Percentiles rank a stretch among this genome's conserved stretches.
Evolutionary conservation across 1,284 basidiomycete genomes (phyloP).

Genomic region (Flammula alnicola): DNA sequence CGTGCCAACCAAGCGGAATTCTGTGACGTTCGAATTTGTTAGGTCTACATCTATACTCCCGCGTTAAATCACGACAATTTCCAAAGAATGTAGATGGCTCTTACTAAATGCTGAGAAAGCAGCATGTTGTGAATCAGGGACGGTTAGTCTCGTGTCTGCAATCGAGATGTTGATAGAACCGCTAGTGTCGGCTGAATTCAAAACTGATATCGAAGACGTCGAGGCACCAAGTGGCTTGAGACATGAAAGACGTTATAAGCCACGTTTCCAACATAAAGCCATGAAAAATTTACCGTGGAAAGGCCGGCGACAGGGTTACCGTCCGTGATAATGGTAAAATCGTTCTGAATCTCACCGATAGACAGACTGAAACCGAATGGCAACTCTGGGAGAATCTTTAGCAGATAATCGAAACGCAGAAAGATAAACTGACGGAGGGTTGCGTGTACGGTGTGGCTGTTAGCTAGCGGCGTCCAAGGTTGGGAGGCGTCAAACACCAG

Average conservation of each 20-base stretch:
- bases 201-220: slow-evolving; percentile 55
- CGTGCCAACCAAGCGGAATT: slow-evolving; percentile 67
- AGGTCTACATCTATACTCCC: slow-evolving; percentile 52
- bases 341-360: slow-evolving; percentile 72
- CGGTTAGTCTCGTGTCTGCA: slow-evolving; percentile 54
- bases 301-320: slow-evolving; percentile 56
- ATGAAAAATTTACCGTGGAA: slow-evolving; percentile 48
- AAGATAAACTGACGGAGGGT: slow-evolving; percentile 50
- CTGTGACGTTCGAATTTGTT: slow-evolving; percentile 48
- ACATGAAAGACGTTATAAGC: slow-evolving; percentile 12
- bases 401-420: background rate
- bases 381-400: slow-evolving; percentile 46
- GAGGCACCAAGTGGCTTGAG: slow-evolving; percentile 64
- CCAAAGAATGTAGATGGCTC: slow-evolving; percentile 24
- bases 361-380: slow-evolving; percentile 79
- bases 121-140: slow-evolving; percentile 54
- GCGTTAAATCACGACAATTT: background rate
- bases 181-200: slow-evolving; percentile 59
- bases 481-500: slow-evolving; percentile 59
- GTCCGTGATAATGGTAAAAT: slow-evolving; percentile 62
- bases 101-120: slow-evolving; percentile 64
- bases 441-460: slow-evolving; percentile 65
- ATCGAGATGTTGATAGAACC: slow-evolving; percentile 75
- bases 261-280: too few relatives aligned
- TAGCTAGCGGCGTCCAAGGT: slow-evolving; percentile 64